Base-by-base conservation (phyloP, 768 basidiomycete genomes). In the Cantharellus cinnabarinus region DNA sequence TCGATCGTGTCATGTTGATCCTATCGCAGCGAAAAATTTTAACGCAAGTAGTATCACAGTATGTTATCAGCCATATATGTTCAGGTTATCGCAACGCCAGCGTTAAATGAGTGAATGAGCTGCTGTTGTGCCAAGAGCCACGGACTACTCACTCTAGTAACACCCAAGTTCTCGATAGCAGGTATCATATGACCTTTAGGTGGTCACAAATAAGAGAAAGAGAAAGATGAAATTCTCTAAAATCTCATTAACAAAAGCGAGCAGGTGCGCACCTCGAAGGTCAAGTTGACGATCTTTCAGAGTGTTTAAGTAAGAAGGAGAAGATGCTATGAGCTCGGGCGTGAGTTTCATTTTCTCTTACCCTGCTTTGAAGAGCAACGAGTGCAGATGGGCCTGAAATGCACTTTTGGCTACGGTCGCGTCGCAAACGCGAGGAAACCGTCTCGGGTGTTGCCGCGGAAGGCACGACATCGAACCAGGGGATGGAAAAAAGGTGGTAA, bases 1-100 rank as follows among this genome's bases (percentile, higher is more conserved):
- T 94, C 90, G 68, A 94, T 87, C 62, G 83, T 79, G 77, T 94
- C 90, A 67, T 93, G 84, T 72, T 89, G 85, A 73, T 94, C 90
- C 85, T 90, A 66, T 38, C 48, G 61, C 44, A 58, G 20, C 20
- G 20, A 0, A 29, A 29, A 29, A 29, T 29, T 29, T 41, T 41
- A 20, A 58, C 50, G 41, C 42, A 42, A 35, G 50, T 41, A 35
- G 50, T 58, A 29, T 29, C 20, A 56, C 58, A 59, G 58, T 41
- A 57, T 63, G 60, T 50, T 50, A 62, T 67, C 51, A 66, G 66
- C 56, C 44, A 40, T 60, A 55, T 52, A 57, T 59, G 40, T 54
- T 7, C 56, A 44, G 42, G 61, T 62, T 60, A 48, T 56, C 41
- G 48, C 29, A 58, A 66, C 66, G 60, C 61, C 53, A 62, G 65